Percentiles rank a stretch among this genome's conserved stretches.
These are phyloP conservation scores for Phanerodontia chrysosporium DNA, from an alignment of 768 basidiomycete species.

Conservation along the genomic window DNA sequence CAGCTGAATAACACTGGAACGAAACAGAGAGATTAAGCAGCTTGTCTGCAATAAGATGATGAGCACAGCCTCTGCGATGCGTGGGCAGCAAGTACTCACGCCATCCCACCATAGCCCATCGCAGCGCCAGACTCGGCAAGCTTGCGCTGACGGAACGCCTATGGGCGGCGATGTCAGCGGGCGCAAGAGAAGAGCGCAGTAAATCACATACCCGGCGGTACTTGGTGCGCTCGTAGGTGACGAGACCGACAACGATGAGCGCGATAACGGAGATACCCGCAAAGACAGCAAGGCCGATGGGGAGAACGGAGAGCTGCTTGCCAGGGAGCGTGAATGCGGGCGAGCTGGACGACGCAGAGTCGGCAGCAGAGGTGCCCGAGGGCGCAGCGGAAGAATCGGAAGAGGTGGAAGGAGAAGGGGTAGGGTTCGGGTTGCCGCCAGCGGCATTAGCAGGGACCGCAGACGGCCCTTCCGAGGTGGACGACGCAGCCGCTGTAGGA, in stretches of 20 bases:
- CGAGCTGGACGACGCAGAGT: constrained; percentile 24
- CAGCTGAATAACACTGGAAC: constrained; percentile 6
- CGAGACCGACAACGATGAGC: constrained; percentile 74
- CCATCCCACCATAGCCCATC: constrained; percentile 60
- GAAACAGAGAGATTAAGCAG: constrained; percentile 4
- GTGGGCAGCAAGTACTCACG: constrained; percentile 17
- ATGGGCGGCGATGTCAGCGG: constrained; percentile 5
- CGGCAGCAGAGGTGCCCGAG: constrained; percentile 31
- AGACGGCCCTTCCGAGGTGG: constrained; percentile 2
- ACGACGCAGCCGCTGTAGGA: background rate
- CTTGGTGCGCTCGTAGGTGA: constrained; percentile 84
- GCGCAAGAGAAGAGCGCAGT: background rate
- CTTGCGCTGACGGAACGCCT: constrained; percentile 75
- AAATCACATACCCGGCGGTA: constrained; percentile 66
- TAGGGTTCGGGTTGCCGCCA: constrained; percentile 5
- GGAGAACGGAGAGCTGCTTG: constrained; percentile 67
- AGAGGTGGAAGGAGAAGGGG: constrained; percentile 21
- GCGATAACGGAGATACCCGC: constrained; percentile 84
- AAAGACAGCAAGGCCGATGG: constrained; percentile 80
- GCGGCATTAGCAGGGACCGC: constrained; percentile 9
- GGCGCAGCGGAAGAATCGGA: constrained; percentile 29
- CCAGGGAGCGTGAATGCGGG: constrained; percentile 64
- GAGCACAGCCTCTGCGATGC: background rate
- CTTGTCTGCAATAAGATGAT: constrained; percentile 4
- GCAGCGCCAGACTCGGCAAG: constrained; percentile 57